Evolutionary conservation across 1,284 basidiomycete species (phyloP).

Genomic region (Cryptococcus maquisensis): DNA sequence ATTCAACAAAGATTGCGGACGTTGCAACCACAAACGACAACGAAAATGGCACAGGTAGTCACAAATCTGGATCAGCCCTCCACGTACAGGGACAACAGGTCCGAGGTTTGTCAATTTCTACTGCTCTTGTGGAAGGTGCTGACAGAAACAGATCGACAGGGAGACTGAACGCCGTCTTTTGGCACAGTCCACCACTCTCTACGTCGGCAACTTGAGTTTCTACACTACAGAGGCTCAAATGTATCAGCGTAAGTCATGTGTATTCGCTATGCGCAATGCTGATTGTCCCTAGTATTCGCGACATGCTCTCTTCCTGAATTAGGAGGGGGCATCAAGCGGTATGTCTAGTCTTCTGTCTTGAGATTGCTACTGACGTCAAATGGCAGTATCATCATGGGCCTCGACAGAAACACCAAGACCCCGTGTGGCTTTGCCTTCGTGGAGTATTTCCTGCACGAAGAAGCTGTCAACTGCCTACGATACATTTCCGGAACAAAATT

Average conservation of each 20-base stretch:
- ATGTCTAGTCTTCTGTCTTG: background rate
- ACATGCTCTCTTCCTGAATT: constrained; percentile 85
- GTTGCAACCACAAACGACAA: background rate
- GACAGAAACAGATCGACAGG: constrained; percentile 37
- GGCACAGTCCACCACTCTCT: constrained; percentile 53
- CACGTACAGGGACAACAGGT: constrained; percentile 88
- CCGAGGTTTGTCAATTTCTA: constrained; percentile 52
- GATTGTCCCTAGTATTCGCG: constrained; percentile 63
- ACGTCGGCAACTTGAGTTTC: constrained; percentile 96
- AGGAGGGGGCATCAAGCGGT: constrained; percentile 90
- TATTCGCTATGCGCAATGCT: background rate
- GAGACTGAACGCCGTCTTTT: constrained; percentile 53
- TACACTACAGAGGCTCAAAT: constrained; percentile 99
- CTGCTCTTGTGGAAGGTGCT: background rate
- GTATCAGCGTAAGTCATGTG: constrained; percentile 63
- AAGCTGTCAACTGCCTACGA: constrained; percentile 87
- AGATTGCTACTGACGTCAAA: background rate
- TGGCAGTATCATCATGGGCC: constrained; percentile 86
- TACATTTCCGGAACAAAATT: constrained; percentile 96
- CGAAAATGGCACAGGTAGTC: constrained; percentile 79
- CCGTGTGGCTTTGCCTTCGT: constrained; percentile 99
- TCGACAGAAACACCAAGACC: constrained; percentile 88
- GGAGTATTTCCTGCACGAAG: constrained; percentile 93
- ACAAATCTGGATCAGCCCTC: constrained; percentile 83
- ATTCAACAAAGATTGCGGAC: background rate